Conservation (phyloP, 192 early-diverging fungal genomes). For the Backusella psychrophila region DNA sequence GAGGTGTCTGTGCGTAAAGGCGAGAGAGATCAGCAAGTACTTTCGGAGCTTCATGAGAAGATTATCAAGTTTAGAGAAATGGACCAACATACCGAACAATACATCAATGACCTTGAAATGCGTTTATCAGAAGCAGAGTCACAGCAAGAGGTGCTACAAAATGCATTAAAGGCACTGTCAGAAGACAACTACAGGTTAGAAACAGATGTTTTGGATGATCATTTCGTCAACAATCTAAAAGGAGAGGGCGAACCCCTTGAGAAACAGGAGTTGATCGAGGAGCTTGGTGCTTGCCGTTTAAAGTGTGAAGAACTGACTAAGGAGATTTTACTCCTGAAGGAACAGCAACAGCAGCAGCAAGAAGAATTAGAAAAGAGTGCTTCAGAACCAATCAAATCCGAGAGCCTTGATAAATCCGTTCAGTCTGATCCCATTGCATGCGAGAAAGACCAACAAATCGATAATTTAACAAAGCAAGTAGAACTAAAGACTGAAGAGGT, state of each 20-base stretch:
- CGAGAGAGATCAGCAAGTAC: conserved; percentile 26
- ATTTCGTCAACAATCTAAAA: neutral
- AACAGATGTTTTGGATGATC: neutral
- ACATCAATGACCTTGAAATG: conserved; percentile 38
- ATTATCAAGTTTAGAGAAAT: conserved; percentile 52
- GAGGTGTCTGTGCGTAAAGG: conserved; percentile 25
- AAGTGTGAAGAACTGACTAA: neutral
- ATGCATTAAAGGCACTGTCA: neutral
- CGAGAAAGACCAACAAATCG: neutral
- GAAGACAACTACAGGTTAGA: neutral
- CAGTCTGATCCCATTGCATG: neutral
- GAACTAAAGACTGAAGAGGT: neutral
- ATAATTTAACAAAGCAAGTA: neutral
- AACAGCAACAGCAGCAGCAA: neutral
- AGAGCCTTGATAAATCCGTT: neutral
- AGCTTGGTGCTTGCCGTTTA: neutral
- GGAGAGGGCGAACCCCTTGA: neutral
- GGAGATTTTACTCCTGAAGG: conserved; percentile 1
- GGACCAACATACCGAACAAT: conserved; percentile 34
- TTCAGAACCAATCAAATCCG: neutral
- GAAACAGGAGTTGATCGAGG: neutral
- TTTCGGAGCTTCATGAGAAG: conserved; percentile 35
- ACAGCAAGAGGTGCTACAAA: neutral
- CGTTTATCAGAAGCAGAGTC: conserved; percentile 13
- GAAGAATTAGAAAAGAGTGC: neutral